These are phyloP conservation scores for Aegle marmelos DNA, from an alignment of 345 rosid species.

Conservation along the genomic window DNA sequence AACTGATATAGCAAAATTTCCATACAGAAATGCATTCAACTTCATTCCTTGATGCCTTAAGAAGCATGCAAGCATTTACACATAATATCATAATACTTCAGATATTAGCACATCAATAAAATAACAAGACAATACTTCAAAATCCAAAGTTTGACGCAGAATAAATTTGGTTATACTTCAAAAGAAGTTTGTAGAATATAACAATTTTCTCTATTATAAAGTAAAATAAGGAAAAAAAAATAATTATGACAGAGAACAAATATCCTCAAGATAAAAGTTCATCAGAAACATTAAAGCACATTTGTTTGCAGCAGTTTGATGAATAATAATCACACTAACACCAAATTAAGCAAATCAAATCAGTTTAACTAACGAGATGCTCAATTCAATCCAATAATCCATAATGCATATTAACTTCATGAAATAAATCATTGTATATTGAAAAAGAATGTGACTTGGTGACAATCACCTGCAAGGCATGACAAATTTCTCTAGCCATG, in stretches of 20 bases:
- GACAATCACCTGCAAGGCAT: constrained; percentile 75
- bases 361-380: background rate
- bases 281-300: background rate
- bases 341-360: background rate
- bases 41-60: background rate
- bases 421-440: background rate
- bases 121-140: background rate
- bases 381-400: background rate
- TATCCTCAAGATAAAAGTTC: background rate
- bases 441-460: background rate
- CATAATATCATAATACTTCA: background rate
- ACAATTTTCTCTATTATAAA: background rate
- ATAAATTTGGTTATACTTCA: background rate
- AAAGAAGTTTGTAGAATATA: background rate
- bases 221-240: background rate
- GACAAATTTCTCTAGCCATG: constrained; percentile 64
- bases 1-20: background rate
- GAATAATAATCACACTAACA: background rate
- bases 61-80: background rate
- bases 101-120: background rate
- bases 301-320: background rate
- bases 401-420: background rate
- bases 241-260: background rate
- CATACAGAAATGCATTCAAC: background rate
- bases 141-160: background rate